Conservation (phyloP, 495 filamentous ascomycete species). For the Annulohypoxylon stygium region DNA sequence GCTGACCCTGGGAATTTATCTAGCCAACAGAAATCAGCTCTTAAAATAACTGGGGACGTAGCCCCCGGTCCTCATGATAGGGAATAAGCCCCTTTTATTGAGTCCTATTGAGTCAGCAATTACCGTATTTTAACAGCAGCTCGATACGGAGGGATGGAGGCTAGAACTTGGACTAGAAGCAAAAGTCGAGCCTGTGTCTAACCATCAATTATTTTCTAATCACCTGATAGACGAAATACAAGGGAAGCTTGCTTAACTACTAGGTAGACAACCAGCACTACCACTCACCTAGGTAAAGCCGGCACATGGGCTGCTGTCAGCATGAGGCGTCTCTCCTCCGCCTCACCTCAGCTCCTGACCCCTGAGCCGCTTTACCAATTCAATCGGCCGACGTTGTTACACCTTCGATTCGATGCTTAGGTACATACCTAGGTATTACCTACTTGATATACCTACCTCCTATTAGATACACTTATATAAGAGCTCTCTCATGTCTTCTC, state of each 20-base stretch:
- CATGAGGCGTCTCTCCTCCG: slow-evolving; percentile 10
- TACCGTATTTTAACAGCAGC: not conserved
- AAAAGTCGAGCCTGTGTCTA: not conserved
- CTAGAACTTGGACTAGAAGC: not conserved
- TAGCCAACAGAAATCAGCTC: slow-evolving; percentile 13
- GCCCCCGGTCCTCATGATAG: not conserved
- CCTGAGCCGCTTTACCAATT: not conserved
- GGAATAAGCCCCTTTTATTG: slow-evolving; percentile 11
- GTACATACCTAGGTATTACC: not conserved
- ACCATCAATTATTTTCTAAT: not conserved
- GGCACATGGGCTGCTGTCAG: slow-evolving; percentile 15
- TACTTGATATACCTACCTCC: not conserved
- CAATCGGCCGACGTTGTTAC: not conserved
- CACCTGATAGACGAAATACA: slow-evolving; percentile 1
- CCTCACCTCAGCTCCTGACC: slow-evolving; percentile 31
- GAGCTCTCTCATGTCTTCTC: not conserved
- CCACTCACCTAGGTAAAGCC: not conserved
- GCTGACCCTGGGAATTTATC: slow-evolving; percentile 7
- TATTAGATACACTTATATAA: slow-evolving; percentile 18
- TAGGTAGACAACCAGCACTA: not conserved
- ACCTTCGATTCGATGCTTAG: not conserved
- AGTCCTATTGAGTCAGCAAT: slow-evolving; percentile 29
- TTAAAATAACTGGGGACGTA: slow-evolving; percentile 2
- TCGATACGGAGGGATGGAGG: not conserved
- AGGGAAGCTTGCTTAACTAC: not conserved